Evolutionary conservation across 805 yeast genomes (phyloP), one percentile per base, ranked within the genome.

Genomic region (Middelhovenomyces tepae): DNA sequence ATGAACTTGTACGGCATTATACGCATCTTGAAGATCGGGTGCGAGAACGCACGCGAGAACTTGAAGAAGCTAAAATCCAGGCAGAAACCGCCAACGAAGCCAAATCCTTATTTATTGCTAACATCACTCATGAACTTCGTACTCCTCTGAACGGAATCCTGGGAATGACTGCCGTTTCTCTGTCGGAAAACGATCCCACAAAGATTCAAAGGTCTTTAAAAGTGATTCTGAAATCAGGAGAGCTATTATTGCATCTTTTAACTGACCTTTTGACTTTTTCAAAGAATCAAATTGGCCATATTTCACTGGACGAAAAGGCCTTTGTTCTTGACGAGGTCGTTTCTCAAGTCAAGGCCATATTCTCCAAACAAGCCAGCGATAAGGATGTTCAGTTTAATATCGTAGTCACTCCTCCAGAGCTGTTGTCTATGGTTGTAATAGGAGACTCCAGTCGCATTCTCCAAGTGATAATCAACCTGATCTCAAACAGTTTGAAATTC

Each of bases 51-150:
- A 86, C 96, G 0, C 78, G 72, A 50, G 94, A 87, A 54, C 64
- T 87, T 34, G 95, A 86, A 57, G 78, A 78, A 1, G 91, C 95
- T 7, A 82, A 84, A 47, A 70, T 80, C 19, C 82, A 79, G 51
- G 96, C 95, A 0, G 96, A 89, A 58, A 75, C 80, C 18, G 98
- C 98, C 1, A 89, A 89, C 55, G 96, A 91, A 46, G 95, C 97
- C 2, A 91, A 91, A 51, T 87, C 97, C 5, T 86, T 84, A 5
- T 85, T 85, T 53, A 78, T 85, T 48, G 95, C 95, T 2, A 83
- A 87, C 45, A 86, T 85, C 11, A 83, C 95, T 0, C 95, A 85
- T 55, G 98, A 91, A 60, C 65, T 91, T 50, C 72, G 97, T 46
- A 91, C 97, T 0, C 98, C 98, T 1, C 64, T 91, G 41, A 91